A percentile compares a stretch with the other conserved stretches of the same genome.
phyloP scores from a whole-genome alignment of 345 rosid species.

The Pistacia atlantica region DNA sequence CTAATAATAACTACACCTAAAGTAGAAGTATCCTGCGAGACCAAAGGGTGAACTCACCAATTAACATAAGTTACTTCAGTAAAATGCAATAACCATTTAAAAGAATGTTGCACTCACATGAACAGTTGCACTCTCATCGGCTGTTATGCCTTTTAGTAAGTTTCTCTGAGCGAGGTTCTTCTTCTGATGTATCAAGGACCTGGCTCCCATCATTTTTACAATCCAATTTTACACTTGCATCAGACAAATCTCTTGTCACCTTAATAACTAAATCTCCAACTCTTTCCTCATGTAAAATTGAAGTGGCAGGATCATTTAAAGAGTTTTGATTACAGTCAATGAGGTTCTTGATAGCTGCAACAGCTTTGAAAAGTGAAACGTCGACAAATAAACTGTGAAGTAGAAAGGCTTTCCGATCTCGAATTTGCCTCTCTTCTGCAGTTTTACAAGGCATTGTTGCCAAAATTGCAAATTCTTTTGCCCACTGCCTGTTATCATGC shows the following conservation, averaged over 20 bases:
- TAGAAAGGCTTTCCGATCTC: conserved; percentile 89
- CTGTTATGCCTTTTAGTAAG: conserved; percentile 93
- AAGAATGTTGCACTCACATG: conserved; percentile 59
- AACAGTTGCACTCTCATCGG: conserved; percentile 94
- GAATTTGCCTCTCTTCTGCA: conserved; percentile 87
- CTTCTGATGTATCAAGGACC: conserved; percentile 64
- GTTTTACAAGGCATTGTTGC: conserved; percentile 95
- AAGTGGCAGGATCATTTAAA: conserved; percentile 32
- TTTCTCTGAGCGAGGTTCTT: conserved; percentile 71
- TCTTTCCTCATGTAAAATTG: conserved; percentile 55
- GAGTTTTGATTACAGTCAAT: conserved; percentile 41
- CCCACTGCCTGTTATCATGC: conserved; percentile 71
- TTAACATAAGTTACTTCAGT: conserved; percentile 28
- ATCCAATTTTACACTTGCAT: conserved; percentile 67
- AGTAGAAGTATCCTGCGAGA: conserved; percentile 80
- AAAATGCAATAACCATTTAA: conserved; percentile 22
- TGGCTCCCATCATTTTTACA: conserved; percentile 66
- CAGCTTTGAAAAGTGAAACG: conserved; percentile 79
- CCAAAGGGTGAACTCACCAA: conserved; percentile 32
- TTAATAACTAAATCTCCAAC: conserved; percentile 71
- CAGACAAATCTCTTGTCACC: conserved; percentile 71
- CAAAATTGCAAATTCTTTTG: conserved; percentile 82
- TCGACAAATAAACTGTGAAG: conserved; percentile 91
- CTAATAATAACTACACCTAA: conserved; percentile 85
- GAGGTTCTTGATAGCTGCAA: conserved; percentile 49